A percentile compares a stretch with the other conserved stretches of the same genome.
Conservation (phyloP, 441 rosid genomes). For the Manihot esculenta region DNA sequence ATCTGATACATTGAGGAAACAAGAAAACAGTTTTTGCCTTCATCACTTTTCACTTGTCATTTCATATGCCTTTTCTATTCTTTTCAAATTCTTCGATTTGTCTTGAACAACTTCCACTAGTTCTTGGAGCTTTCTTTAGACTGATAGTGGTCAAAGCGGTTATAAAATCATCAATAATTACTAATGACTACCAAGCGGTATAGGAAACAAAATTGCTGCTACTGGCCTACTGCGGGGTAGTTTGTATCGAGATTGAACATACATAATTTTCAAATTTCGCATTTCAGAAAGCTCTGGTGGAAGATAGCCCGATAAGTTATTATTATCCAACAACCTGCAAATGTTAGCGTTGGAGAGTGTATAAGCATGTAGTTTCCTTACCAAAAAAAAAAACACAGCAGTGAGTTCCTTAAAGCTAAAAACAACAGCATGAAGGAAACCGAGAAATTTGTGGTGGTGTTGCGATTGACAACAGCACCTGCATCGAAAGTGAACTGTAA, state of each 20-base stretch:
- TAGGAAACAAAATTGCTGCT: background rate
- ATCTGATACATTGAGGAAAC: no score
- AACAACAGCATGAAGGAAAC: background rate
- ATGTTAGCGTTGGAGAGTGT: background rate
- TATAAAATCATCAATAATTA: no score
- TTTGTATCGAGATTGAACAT: conserved; percentile 14
- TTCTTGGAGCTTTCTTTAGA: no score
- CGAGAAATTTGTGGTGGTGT: background rate
- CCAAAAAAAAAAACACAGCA: no score
- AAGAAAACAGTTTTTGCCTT: no score
- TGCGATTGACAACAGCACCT: background rate
- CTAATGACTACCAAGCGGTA: no score
- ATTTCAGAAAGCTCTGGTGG: conserved; percentile 34
- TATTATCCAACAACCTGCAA: conserved; percentile 45
- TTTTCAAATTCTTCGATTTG: background rate
- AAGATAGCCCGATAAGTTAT: conserved; percentile 40
- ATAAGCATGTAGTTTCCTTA: background rate
- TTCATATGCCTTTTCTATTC: background rate
- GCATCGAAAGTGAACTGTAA: background rate
- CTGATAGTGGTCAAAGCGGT: no score
- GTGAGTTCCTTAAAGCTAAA: background rate
- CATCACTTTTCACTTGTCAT: no score
- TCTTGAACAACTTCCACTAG: background rate
- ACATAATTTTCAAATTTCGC: conserved; percentile 41
- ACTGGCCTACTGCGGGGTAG: background rate